phyloP scores from a whole-genome alignment of 768 basidiomycete genomes.

The Boletus eberwhitei region DNA sequence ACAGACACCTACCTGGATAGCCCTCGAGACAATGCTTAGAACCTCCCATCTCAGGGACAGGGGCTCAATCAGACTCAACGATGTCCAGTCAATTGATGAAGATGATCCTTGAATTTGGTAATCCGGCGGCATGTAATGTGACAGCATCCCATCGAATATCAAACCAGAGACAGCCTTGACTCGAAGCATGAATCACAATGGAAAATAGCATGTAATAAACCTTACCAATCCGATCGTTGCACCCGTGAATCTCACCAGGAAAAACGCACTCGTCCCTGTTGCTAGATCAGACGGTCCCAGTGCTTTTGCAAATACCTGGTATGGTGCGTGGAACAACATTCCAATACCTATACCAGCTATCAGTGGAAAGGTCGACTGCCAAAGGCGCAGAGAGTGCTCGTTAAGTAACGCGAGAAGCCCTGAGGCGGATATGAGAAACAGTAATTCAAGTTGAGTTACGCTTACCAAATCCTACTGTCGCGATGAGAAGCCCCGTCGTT shows the following conservation, averaged over 20 bases:
- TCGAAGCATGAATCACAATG: constrained; percentile 15
- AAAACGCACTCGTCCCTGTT: constrained; percentile 81
- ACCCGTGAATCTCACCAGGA: constrained; percentile 83
- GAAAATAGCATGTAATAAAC: constrained; percentile 6
- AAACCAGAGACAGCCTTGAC: constrained; percentile 72
- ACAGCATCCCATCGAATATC: constrained; percentile 57
- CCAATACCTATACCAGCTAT: constrained; percentile 76
- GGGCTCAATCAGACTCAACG: constrained; percentile 46
- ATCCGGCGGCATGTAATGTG: constrained; percentile 46
- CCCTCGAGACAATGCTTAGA: constrained; percentile 52
- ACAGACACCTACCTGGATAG: constrained; percentile 53
- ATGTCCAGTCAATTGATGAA: constrained; percentile 54
- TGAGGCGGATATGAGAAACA: constrained; percentile 30
- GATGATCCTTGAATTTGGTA: constrained; percentile 40
- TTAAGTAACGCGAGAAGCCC: constrained; percentile 66
- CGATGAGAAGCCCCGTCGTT: constrained; percentile 57
- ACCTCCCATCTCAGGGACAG: constrained; percentile 42
- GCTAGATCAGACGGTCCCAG: constrained; percentile 67
- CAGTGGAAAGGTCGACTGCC: constrained; percentile 59
- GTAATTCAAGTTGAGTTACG: background rate
- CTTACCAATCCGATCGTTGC: constrained; percentile 78
- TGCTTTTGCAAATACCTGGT: constrained; percentile 71
- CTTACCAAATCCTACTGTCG: constrained; percentile 73
- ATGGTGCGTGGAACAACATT: constrained; percentile 83
- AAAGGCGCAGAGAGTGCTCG: constrained; percentile 42